These are phyloP conservation scores for Myxozyma lipomycoides DNA, from an alignment of 805 yeast species.

Conservation along the genomic window DNA sequence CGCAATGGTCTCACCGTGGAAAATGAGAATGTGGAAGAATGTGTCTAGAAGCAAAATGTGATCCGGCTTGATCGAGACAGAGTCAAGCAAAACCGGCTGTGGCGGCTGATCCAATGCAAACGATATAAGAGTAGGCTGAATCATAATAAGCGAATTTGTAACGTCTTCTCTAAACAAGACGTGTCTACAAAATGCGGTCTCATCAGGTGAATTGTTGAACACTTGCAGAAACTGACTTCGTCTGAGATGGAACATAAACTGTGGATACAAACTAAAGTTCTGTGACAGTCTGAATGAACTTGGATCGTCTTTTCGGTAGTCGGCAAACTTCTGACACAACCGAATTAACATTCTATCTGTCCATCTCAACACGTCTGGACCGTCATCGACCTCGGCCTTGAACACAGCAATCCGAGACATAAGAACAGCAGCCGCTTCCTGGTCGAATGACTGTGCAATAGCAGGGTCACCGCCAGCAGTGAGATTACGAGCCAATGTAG, in stretches of 20 bases:
- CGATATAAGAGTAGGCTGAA: slow-evolving; percentile 91
- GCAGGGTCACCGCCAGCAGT: slow-evolving; percentile 54
- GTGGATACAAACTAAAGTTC: slow-evolving; percentile 85
- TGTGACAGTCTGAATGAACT: slow-evolving; percentile 76
- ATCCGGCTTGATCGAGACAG: slow-evolving; percentile 86
- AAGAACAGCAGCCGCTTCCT: slow-evolving; percentile 95
- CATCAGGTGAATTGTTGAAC: slow-evolving; percentile 97
- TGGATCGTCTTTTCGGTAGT: slow-evolving; percentile 82
- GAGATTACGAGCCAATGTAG: slow-evolving; percentile 63
- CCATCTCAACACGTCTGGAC: slow-evolving; percentile 92
- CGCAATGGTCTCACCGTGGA: slow-evolving; percentile 92
- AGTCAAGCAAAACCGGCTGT: slow-evolving; percentile 84
- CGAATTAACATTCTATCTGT: slow-evolving; percentile 86
- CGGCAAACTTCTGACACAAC: slow-evolving; percentile 89
- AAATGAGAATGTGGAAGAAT: slow-evolving; percentile 91
- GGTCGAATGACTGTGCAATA: slow-evolving; percentile 75
- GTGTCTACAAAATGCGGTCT: slow-evolving; percentile 95
- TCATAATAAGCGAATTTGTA: slow-evolving; percentile 89
- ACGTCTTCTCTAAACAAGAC: slow-evolving; percentile 87
- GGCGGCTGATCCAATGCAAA: slow-evolving; percentile 83
- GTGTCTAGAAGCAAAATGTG: slow-evolving; percentile 86
- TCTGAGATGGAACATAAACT: slow-evolving; percentile 90
- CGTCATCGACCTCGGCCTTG: slow-evolving; percentile 78
- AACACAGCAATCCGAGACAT: slow-evolving; percentile 88
- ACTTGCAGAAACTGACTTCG: slow-evolving; percentile 94